Base-by-base conservation (phyloP, 2,329 filamentous ascomycete species). In the Rhinocladiella similis region DNA sequence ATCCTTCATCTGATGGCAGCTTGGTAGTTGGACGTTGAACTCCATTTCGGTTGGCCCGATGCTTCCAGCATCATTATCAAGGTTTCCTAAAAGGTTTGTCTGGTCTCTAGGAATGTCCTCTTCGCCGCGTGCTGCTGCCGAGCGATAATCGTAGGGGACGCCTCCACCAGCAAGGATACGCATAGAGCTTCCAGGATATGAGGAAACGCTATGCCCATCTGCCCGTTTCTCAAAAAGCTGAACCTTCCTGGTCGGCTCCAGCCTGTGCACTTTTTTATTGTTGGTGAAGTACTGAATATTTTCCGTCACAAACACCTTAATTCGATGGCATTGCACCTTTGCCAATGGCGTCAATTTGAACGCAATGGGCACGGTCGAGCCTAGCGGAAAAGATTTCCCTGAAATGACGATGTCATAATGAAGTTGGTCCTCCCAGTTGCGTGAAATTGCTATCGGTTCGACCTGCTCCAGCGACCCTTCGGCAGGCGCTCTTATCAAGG, bases 341-440 rank as follows among this genome's bases (percentile, higher is more conserved):
- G 92, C 91, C 19, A 97, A 75, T 0, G 92, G 92, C 0, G 91
- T 96, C 63, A 97, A 80, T 72, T 96, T 96, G 78, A 97, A 96
- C 1, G 91, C 91, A 57, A 97, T 94, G 1, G 92, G 92, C 14
- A 97, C 90, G 66, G 89, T 89, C 38, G 88, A 83, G 14, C 92
- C 92, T 18, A 97, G 83, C 0, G 92, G 90, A 58, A 97, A 97
- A 0, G 91, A 95, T 79, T 96, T 96, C 53, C 92, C 92, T 1
- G 91, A 96, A 53, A 97, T 96, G 69, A 96, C 87, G 65, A 97
- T 96, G 67, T 97, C 92, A 74, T 97, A 97, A 68, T 95, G 91
- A 29, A 97, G 78, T 68, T 96, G 92, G 65, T 97, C 91, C 70
- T 97, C 92, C 92, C 92, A 97, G 60, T 90, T 91, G 18, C 92